Evolutionary conservation across 2,329 filamentous ascomycete species (phyloP), one percentile per base, ranked within the genome.

Genomic region (Aspergillus sojae): DNA sequence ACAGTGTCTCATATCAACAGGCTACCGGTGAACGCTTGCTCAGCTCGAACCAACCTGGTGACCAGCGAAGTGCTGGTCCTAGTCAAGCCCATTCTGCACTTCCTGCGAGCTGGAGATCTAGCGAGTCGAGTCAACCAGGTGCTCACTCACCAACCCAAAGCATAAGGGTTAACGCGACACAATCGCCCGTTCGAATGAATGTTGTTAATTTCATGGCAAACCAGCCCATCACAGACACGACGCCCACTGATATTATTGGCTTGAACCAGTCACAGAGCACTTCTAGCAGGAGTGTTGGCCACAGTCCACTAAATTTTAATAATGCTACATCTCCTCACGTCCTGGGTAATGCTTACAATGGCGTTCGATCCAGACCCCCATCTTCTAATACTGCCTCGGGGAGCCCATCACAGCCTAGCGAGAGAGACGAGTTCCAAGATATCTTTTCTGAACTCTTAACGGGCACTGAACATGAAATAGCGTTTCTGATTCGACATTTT

Each of bases 401-500:
- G 14, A 72, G 58, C 23, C 57, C 62, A 3, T 70, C 72, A 2
- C 68, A 72, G 21, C 63, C 65, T 32, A 72, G 64, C 30, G 71
- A 75, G 28, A 67, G 66, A 46, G 74, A 76, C 43, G 72, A 75
- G 46, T 73, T 78, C 16, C 72, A 75, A 26, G 72, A 76, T 41
- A 72, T 77, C 7, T 75, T 77, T 53, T 77, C 75, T 0, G 75
- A 78, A 36, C 68, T 78, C 19, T 74, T 74, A 72, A 79, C 72
- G 1, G 76, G 72, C n/a, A 75, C 74, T 16, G 75, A 76, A 52
- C 75, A 77, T 57, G 78, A 80, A 60, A 65, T 76, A 36, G 75
- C 76, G 1, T 79, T 79, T 60, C 71, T 80, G 39, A 71, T 70
- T 9, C 71, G 78, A 43, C 73, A 79, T 67, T 80, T 73, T 58